Evolutionary conservation across 768 basidiomycete genomes (phyloP).

Genomic region (Tephrocybe sp.): DNA sequence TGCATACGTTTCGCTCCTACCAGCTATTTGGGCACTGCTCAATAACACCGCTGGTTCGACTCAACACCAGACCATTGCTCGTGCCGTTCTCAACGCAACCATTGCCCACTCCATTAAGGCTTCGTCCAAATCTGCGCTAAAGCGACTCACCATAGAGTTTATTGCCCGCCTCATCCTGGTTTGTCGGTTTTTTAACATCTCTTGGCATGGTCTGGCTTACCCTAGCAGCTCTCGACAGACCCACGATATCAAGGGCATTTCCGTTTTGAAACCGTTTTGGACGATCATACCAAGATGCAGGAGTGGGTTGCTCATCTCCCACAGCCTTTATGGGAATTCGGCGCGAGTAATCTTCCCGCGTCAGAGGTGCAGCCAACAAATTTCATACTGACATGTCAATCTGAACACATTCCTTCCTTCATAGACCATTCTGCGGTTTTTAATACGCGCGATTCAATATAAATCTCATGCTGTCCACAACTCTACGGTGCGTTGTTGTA

Average conservation of each 20-base stretch:
- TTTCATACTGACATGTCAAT: constrained; percentile 7
- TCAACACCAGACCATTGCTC: constrained; percentile 18
- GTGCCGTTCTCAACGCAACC: constrained; percentile 48
- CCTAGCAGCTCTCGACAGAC: constrained; percentile 55
- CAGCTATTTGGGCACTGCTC: constrained; percentile 76
- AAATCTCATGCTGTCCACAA: constrained; percentile 39
- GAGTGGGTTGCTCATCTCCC: constrained; percentile 80
- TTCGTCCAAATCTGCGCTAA: constrained; percentile 58
- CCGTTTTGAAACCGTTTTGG: constrained; percentile 26
- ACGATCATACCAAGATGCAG: constrained; percentile 34
- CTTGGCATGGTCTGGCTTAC: constrained; percentile 4
- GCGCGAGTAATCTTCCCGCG: constrained; percentile 46
- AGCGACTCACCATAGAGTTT: constrained; percentile 72
- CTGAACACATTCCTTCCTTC: neutral
- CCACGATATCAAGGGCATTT: constrained; percentile 50
- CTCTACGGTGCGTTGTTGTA: constrained; percentile 37
- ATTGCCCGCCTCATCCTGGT: constrained; percentile 70
- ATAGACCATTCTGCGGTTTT: constrained; percentile 56
- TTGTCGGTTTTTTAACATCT: constrained; percentile 21
- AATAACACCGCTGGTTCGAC: constrained; percentile 34
- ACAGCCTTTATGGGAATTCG: constrained; percentile 82
- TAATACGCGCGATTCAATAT: constrained; percentile 62
- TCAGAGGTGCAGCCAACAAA: constrained; percentile 51
- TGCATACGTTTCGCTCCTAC: constrained; percentile 67
- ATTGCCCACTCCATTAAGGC: constrained; percentile 65